Conservation (phyloP, 164 flowering plant species). For the Paratinospora sagittata region DNA sequence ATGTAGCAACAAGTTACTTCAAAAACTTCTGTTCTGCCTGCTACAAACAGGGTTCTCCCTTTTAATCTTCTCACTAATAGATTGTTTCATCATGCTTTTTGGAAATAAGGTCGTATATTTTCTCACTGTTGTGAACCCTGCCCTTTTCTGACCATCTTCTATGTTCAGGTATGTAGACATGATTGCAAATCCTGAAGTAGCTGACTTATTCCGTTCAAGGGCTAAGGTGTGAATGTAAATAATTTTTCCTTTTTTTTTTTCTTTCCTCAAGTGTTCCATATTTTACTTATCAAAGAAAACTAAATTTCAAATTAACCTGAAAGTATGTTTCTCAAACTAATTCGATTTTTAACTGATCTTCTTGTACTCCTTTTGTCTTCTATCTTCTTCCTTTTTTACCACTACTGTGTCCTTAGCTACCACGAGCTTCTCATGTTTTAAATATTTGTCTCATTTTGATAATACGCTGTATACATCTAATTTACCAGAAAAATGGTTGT, state of each 20-base stretch:
- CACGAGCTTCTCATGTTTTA: not conserved
- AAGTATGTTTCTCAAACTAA: not conserved
- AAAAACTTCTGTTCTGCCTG: too few relatives aligned
- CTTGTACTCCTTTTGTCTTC: too few relatives aligned
- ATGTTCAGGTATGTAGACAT: constrained; percentile 77
- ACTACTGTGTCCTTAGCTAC: not conserved
- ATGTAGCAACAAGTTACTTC: too few relatives aligned
- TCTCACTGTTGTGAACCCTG: not conserved
- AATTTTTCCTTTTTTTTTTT: not conserved
- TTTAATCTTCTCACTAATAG: too few relatives aligned
- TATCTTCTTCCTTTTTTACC: too few relatives aligned
- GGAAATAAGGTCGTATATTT: not conserved
- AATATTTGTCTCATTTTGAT: not conserved
- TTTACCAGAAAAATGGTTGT: not conserved
- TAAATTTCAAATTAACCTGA: not conserved
- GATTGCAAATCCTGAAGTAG: constrained; percentile 97
- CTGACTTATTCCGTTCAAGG: constrained; percentile 68
- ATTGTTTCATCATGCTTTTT: not conserved
- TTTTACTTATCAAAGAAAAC: not conserved
- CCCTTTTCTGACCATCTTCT: constrained; percentile 8
- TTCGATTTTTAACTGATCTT: not conserved
- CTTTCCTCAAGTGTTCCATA: not conserved
- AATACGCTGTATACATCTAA: not conserved
- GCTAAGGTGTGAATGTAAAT: constrained; percentile 55
- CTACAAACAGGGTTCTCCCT: too few relatives aligned